A percentile compares a stretch with the other conserved stretches of the same genome.
These are phyloP conservation scores for Bipolaris bicolor DNA, from an alignment of 2,329 filamentous ascomycete genomes.

Conservation along the genomic window DNA sequence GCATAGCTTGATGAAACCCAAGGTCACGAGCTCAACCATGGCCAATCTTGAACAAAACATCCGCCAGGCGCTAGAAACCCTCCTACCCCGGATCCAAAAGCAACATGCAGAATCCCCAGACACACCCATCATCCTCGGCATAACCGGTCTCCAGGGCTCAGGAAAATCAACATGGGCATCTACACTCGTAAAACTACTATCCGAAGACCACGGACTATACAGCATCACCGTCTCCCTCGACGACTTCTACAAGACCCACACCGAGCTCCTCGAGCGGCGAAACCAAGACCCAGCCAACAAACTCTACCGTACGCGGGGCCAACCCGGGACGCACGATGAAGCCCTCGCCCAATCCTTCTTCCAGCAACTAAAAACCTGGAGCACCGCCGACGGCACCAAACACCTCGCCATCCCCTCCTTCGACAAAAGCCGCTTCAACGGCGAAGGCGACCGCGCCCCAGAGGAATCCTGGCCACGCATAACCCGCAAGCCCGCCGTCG, in stretches of 20 bases:
- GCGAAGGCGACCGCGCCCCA: constrained; percentile 76
- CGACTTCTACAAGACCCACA: constrained; percentile 83
- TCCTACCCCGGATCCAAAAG: constrained; percentile 37
- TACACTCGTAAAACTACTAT: constrained; percentile 37
- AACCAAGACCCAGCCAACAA: constrained; percentile 70
- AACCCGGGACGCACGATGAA: constrained; percentile 84
- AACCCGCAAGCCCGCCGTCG: constrained; percentile 64
- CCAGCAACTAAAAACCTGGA: constrained; percentile 58
- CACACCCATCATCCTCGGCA: constrained; percentile 80
- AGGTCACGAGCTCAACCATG: constrained; percentile 22
- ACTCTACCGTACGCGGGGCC: constrained; percentile 79
- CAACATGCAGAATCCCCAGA: constrained; percentile 47
- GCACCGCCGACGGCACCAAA: constrained; percentile 32
- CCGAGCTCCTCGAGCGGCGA: constrained; percentile 70
- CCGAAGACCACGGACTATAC: constrained; percentile 30
- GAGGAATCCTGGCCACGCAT: constrained; percentile 66
- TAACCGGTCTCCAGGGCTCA: constrained; percentile 90
- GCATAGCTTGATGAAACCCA: neutral
- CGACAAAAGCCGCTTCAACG: constrained; percentile 79
- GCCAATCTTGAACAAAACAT: constrained; percentile 37
- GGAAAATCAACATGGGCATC: constrained; percentile 87
- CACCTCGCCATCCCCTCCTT: constrained; percentile 72
- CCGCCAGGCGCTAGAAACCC: constrained; percentile 33
- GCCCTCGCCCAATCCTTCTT: constrained; percentile 69
- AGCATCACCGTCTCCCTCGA: constrained; percentile 62